Evolutionary conservation across 1,284 basidiomycete species (phyloP).

Genomic region (Pascua sp.): DNA sequence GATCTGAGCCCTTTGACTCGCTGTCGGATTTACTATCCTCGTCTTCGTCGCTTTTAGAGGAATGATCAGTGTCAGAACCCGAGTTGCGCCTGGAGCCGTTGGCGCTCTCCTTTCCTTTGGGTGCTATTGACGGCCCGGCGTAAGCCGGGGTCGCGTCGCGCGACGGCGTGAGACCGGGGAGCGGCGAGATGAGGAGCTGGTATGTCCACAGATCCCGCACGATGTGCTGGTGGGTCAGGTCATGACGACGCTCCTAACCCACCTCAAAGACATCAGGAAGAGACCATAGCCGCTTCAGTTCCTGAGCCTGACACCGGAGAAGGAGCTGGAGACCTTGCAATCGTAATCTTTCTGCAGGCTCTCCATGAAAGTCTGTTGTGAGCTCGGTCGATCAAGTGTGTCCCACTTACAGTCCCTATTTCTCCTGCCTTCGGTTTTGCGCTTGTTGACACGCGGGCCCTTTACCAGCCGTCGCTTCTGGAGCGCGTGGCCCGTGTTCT

Average conservation of each 20-base stretch:
- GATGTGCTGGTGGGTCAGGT: constrained; percentile 55
- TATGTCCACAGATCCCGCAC: constrained; percentile 79
- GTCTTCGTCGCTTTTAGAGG: too few relatives aligned
- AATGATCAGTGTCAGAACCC: too few relatives aligned
- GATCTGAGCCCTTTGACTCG: background rate
- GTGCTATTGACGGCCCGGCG: too few relatives aligned
- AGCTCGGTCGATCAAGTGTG: constrained; percentile 2
- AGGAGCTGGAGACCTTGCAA: constrained; percentile 77
- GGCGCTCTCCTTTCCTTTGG: too few relatives aligned
- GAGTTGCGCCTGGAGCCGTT: too few relatives aligned
- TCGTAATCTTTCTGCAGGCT: constrained; percentile 68
- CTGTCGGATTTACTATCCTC: too few relatives aligned
- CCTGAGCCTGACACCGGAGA: constrained; percentile 67
- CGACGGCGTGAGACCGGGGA: background rate
- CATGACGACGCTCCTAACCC: constrained; percentile 21
- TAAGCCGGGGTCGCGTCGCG: background rate
- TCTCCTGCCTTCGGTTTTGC: constrained; percentile 26
- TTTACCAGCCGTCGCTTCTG: constrained; percentile 31
- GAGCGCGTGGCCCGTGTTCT: constrained; percentile 28
- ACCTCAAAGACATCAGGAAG: constrained; percentile 78
- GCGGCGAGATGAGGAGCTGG: constrained; percentile 57
- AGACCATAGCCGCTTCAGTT: constrained; percentile 63
- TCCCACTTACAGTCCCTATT: constrained; percentile 36
- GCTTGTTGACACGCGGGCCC: constrained; percentile 27
- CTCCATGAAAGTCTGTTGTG: constrained; percentile 70